Base-by-base conservation (phyloP, 2,329 filamentous ascomycete species). In the Dryadomyces quercivorus region DNA sequence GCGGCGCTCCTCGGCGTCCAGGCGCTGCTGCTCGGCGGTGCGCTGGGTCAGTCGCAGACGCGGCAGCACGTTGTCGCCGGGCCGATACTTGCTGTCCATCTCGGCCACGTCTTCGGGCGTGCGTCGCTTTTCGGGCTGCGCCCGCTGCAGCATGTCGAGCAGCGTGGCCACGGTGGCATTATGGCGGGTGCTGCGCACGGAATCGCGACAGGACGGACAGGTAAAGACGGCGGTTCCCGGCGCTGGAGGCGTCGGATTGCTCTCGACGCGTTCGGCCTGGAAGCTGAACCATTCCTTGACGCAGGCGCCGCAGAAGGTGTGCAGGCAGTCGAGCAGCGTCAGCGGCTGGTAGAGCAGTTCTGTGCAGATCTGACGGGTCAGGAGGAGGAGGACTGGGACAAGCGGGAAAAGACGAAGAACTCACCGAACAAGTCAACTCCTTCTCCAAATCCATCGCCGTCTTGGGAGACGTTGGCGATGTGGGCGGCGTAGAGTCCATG, bases 271-370 rank as follows among this genome's bases (percentile, higher is more conserved):
- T 34, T 76, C 73, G 42, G 84, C 83, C 67, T 95, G 89, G 69
- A 83, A 93, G 59, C 76, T 74, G 67, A 97, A 98, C 93, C 93
- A 98, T 73, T 95, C 89, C 69, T 95, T 95, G 56, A 97, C 70
- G 66, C 93, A 98, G 43, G 88, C 86, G 59, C 91, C 93, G 73
- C 93, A 98, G 70, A 94, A 98, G 48, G 92, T 96, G 71, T 95
- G 90, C 47, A 95, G 80, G 67, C 90, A 95, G 73, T 95, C 88
- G 68, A 95, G 86, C 51, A 95, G 82, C 31, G 90, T 95, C 59
- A 95, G 78, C 38, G 91, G 90, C 68, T 94, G 88, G 71, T 89
- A 94, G 59, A 95, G 82, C 60, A 95, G 80, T 69, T 97, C 93
- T 62, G 92, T 95, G 75, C 93, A 98, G 64, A 98, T 98, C 91